Percentiles rank a stretch among this genome's conserved stretches.
Conservation (phyloP, 225 moss, liverwort and hornwort genomes). For the Takakia lepidozioides region DNA sequence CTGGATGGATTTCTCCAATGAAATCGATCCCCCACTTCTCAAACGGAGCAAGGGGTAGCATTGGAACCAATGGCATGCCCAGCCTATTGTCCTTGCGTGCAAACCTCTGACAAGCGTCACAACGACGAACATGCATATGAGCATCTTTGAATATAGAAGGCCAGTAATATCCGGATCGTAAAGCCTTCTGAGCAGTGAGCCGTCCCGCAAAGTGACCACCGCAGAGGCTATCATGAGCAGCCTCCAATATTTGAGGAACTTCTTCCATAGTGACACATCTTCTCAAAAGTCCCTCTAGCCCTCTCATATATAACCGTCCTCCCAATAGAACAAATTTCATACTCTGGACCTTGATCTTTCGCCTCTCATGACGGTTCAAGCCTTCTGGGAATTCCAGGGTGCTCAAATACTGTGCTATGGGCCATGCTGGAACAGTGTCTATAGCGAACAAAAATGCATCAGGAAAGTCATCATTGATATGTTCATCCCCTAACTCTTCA, state of each 20-base stretch:
- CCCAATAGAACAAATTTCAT: background rate
- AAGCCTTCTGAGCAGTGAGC: background rate
- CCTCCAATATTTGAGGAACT: background rate
- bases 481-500: background rate
- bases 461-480: background rate
- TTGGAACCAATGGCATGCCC: background rate
- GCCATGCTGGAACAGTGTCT: background rate
- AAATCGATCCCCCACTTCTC: conserved; percentile 1
- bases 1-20: too few relatives aligned
- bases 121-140: background rate
- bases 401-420: conserved; percentile 6
- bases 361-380: background rate
- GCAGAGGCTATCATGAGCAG: background rate
- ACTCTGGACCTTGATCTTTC: background rate
- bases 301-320: background rate
- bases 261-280: background rate
- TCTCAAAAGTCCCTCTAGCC: too few relatives aligned
- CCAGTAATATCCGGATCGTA: background rate
- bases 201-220: background rate
- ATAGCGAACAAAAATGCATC: conserved; percentile 1
- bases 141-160: background rate
- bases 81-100: background rate
- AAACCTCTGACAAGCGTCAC: background rate
- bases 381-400: background rate
- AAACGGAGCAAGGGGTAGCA: background rate